phyloP scores from a whole-genome alignment of 345 rosid species.

The Zanthoxylum bungeanum region DNA sequence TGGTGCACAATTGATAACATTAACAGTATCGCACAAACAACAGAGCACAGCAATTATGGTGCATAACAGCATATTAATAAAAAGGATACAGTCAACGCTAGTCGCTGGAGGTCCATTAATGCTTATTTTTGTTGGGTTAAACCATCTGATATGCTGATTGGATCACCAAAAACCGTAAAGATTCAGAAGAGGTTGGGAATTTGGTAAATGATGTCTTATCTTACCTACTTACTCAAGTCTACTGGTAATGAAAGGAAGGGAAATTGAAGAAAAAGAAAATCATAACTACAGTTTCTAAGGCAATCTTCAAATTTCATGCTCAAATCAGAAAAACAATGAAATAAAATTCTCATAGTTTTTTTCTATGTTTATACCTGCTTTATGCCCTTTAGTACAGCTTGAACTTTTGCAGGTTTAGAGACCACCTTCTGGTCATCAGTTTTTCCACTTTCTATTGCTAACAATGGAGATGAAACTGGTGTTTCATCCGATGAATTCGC shows the following conservation, averaged over 20 bases:
- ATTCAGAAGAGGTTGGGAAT: neutral
- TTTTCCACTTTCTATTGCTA: conserved; percentile 51
- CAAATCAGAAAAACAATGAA: neutral
- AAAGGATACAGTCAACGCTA: neutral
- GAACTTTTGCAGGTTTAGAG: conserved; percentile 65
- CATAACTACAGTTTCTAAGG: neutral
- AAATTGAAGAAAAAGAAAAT: neutral
- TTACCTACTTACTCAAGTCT: neutral
- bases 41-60: neutral
- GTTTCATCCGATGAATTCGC: conserved; percentile 53
- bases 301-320: neutral
- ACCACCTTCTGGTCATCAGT: conserved; percentile 58
- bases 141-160: neutral
- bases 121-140: neutral
- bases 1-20: neutral
- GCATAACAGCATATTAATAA: neutral
- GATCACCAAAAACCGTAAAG: neutral
- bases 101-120: neutral
- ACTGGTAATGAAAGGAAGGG: neutral
- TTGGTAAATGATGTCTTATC: neutral
- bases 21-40: neutral
- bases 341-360: neutral
- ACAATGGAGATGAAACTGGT: conserved; percentile 74
- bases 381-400: conserved; percentile 82
- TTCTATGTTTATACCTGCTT: conserved; percentile 52